Evolutionary conservation across 2,329 filamentous ascomycete species (phyloP).

Genomic region (Colletotrichum trifolii): DNA sequence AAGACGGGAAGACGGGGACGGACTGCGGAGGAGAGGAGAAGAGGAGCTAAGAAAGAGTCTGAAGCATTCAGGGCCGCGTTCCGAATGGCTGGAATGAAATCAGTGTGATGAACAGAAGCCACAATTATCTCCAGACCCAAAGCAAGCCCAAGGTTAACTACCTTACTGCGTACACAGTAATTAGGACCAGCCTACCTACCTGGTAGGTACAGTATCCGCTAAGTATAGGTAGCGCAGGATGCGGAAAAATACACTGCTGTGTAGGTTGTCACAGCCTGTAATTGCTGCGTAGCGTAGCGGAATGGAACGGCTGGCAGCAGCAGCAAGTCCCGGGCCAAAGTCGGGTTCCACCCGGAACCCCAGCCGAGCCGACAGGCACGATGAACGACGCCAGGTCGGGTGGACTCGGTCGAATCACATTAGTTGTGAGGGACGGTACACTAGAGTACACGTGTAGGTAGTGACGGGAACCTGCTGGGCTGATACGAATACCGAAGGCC

Average conservation of each 20-base stretch:
- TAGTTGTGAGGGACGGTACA: neutral
- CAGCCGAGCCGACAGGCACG: slow-evolving; percentile 30
- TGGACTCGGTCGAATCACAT: too few species aligned
- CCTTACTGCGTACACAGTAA: too few species aligned
- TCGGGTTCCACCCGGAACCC: slow-evolving; percentile 25
- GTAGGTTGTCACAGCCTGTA: too few species aligned
- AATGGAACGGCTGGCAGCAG: slow-evolving; percentile 6
- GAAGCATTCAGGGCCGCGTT: slow-evolving; percentile 12
- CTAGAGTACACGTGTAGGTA: neutral
- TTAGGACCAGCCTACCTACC: too few species aligned
- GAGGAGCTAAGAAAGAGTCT: slow-evolving; percentile 9
- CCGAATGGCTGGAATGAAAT: slow-evolving; percentile 34
- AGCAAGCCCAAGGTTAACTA: too few species aligned
- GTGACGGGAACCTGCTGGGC: slow-evolving; percentile 15
- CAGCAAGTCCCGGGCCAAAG: slow-evolving; percentile 17
- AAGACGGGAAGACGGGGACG: neutral
- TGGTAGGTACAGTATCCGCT: too few species aligned
- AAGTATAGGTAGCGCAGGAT: too few species aligned
- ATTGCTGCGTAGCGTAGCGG: too few species aligned
- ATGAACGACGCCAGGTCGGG: too few species aligned
- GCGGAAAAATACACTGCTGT: too few species aligned
- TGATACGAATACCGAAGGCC: neutral
- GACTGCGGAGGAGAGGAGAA: slow-evolving; percentile 12
- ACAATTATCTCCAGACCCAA: slow-evolving; percentile 1
- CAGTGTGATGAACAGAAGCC: slow-evolving; percentile 19